Evolutionary conservation across 495 filamentous ascomycete genomes (phyloP).

Genomic region (Terfezia boudieri): DNA sequence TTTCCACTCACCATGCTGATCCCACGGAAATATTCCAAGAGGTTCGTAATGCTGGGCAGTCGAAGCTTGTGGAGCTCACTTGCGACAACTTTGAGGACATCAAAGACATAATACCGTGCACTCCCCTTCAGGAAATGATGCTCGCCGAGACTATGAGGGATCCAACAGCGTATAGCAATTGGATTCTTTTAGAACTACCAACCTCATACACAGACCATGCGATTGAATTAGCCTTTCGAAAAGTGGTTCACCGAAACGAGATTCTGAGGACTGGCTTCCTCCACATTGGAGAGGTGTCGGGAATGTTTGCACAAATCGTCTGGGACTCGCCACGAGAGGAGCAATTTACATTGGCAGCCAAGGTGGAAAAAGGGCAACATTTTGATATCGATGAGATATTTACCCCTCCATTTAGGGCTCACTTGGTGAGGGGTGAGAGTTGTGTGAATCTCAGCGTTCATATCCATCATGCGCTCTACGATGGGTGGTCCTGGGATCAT

Average conservation of each 20-base stretch:
- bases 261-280: constrained; percentile 50
- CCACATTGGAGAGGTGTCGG: constrained; percentile 18
- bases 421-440: constrained; percentile 20
- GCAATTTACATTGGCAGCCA: constrained; percentile 23
- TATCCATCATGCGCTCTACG: constrained; percentile 61
- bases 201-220: constrained; percentile 8
- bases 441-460: constrained; percentile 23
- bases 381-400: constrained; percentile 16
- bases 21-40: neutral
- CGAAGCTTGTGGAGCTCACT: neutral
- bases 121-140: constrained; percentile 56
- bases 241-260: constrained; percentile 32
- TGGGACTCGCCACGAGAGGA: constrained; percentile 28
- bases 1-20: neutral
- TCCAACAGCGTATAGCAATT: constrained; percentile 45
- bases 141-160: constrained; percentile 39
- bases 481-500: constrained; percentile 65
- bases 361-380: constrained; percentile 11
- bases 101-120: constrained; percentile 36
- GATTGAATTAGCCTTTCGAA: constrained; percentile 26
- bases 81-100: constrained; percentile 18
- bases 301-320: constrained; percentile 36
- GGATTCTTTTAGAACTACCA: constrained; percentile 36
- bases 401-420: constrained; percentile 34
- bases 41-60: constrained; percentile 1